A percentile compares a stretch with the other conserved stretches of the same genome.
Evolutionary conservation across 2,329 filamentous ascomycete genomes (phyloP).

Genomic region (Cercospora zeae-maydis): DNA sequence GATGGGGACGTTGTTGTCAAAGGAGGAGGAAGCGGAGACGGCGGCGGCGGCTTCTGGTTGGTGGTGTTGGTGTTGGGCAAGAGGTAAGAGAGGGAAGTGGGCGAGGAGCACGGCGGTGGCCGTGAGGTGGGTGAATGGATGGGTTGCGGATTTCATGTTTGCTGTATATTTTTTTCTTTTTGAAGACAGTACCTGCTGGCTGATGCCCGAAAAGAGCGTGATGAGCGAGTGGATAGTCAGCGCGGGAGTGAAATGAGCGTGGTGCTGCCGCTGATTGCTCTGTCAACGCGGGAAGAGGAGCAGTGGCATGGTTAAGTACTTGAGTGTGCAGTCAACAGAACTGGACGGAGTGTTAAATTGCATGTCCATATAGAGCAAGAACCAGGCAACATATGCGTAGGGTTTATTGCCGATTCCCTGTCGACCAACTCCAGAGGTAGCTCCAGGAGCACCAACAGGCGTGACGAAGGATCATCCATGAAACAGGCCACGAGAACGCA

Average conservation of each 20-base stretch:
- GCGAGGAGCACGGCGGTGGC: no score
- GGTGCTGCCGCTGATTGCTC: not conserved
- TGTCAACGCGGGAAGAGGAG: not conserved
- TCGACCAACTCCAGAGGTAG: not conserved
- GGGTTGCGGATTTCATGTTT: not conserved
- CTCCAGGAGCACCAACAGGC: no score
- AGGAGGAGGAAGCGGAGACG: no score
- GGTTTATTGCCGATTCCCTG: not conserved
- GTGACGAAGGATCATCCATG: not conserved
- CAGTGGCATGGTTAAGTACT: not conserved
- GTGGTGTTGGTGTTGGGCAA: not conserved
- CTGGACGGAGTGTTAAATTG: no score
- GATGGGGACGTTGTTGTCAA: conserved; percentile 4
- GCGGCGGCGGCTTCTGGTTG: no score
- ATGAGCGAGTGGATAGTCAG: not conserved
- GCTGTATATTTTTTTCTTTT: not conserved
- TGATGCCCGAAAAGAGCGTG: not conserved
- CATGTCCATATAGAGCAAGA: no score
- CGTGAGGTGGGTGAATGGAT: not conserved
- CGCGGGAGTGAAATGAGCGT: not conserved
- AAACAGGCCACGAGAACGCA: not conserved
- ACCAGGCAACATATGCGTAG: not conserved
- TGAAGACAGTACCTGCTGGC: no score
- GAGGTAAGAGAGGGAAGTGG: not conserved
- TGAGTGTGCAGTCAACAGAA: no score